Base-by-base conservation (phyloP, 208 protist species). In the Trypanosoma avium region DNA sequence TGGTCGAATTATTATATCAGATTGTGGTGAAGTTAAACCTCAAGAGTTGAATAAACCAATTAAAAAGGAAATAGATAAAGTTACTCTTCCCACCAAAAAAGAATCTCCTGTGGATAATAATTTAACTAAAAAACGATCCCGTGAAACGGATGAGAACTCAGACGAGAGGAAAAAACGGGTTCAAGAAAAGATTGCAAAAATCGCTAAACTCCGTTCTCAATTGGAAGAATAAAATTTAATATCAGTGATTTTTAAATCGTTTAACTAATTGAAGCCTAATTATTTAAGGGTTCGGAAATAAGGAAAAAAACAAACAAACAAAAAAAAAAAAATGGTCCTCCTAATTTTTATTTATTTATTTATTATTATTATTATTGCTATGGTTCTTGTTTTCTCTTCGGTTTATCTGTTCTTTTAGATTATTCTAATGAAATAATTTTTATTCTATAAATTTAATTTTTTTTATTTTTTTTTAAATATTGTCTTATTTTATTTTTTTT, bases 21-120 rank as follows among this genome's bases (percentile, higher is more conserved):
- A 92, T 76, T 96, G 88, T 61, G 92, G 92, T 38, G 84, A 97
- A 65, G 49, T 97, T 26, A 40, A 46, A 26, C 15, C 13, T 12
- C 7, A 24, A 15, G 38, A 65, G n/a, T 33, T 54, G 13, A 67
- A 48, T 19, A 8, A 63, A 17, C 19, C 21, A 12, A 46, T 42
- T n/a, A 32, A 38, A 15, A 52, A 62, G 38, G 29, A 21, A n/a
- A 38, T 19, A 24, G 13, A 24, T 52, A 69, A 48, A 15, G 43
- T 48, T 10, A 15, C 40, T 38, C 7, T 62, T 58, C 8, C 24
- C 26, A 24, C n/a, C 53, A 24, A 46, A 19, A 38, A 4, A 19
- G 9, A 52, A 56, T 32, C 50, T 12, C 40, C 55, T 45, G 12
- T 38, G 13, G n/a, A 47, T 55, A n/a, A 45, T 15, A 29, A 9